These are phyloP conservation scores for Ensete glaucum DNA, from an alignment of 176 grass and related monocot species.

Conservation along the genomic window DNA sequence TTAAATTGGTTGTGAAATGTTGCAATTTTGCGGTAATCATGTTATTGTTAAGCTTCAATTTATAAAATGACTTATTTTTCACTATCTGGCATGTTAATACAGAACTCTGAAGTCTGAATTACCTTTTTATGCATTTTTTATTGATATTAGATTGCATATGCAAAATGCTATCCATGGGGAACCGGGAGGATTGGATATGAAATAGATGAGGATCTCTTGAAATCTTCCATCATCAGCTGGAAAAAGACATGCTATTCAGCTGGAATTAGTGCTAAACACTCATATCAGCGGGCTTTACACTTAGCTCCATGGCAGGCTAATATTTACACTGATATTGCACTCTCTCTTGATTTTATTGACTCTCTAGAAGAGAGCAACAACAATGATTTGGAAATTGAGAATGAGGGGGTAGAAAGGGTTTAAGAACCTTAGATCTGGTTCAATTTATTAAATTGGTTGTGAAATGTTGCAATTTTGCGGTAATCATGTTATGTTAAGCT, in stretches of 20 bases:
- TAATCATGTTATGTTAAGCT: no score
- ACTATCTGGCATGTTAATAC: not conserved
- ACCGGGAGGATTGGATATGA: conserved; percentile 26
- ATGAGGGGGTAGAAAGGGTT: no score
- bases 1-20: no score
- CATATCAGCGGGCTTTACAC: conserved; percentile 68
- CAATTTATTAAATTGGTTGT: no score
- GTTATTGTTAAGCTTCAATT: not conserved
- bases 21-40: no score
- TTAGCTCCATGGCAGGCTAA: conserved; percentile 83
- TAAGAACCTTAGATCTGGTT: no score
- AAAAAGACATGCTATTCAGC: conserved; percentile 50
- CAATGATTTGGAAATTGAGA: conserved; percentile 37
- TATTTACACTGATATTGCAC: conserved; percentile 75
- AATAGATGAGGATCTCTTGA: conserved; percentile 41
- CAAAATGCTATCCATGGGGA: conserved; percentile 80
- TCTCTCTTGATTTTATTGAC: conserved; percentile 62
- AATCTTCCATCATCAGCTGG: conserved; percentile 52
- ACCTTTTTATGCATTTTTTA: not conserved
- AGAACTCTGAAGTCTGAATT: conserved; percentile 16
- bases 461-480: no score
- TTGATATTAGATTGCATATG: conserved; percentile 54
- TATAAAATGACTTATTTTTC: not conserved
- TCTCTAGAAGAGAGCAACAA: conserved; percentile 32
- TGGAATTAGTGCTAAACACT: conserved; percentile 58